Conservation (phyloP, 179 eudicot genomes). For the Actinidia arguta region DNA sequence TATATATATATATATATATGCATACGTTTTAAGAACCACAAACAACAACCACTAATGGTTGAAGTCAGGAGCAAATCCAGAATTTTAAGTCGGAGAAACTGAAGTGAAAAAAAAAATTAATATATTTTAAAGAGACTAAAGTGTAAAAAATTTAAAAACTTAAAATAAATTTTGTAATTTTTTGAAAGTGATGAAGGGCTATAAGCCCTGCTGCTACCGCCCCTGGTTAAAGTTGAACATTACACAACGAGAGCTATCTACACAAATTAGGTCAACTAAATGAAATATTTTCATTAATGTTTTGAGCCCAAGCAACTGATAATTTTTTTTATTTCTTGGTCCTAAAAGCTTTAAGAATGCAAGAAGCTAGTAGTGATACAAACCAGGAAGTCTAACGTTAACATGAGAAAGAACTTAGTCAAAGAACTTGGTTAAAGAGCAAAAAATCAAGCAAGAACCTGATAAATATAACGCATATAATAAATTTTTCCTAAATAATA, state of each 20-base stretch:
- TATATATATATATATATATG: neutral
- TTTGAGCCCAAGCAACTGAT: neutral
- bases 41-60: neutral
- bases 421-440: neutral
- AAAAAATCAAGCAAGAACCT: neutral
- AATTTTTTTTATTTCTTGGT: neutral
- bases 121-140: too few relatives aligned
- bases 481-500: too few relatives aligned
- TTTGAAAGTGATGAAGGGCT: too few relatives aligned
- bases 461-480: neutral
- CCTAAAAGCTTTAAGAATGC: neutral
- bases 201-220: too few relatives aligned
- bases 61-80: too few relatives aligned
- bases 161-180: too few relatives aligned
- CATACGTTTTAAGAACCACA: neutral
- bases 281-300: neutral
- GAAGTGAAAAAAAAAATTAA: too few relatives aligned
- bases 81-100: too few relatives aligned
- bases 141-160: too few relatives aligned
- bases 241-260: neutral
- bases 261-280: neutral
- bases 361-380: conserved; percentile 1
- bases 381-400: neutral
- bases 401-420: neutral
- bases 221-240: too few relatives aligned